Percentiles rank a stretch among this genome's conserved stretches.
Evolutionary conservation across 805 yeast species (phyloP).

Genomic region (Blastobotrys peoriensis): DNA sequence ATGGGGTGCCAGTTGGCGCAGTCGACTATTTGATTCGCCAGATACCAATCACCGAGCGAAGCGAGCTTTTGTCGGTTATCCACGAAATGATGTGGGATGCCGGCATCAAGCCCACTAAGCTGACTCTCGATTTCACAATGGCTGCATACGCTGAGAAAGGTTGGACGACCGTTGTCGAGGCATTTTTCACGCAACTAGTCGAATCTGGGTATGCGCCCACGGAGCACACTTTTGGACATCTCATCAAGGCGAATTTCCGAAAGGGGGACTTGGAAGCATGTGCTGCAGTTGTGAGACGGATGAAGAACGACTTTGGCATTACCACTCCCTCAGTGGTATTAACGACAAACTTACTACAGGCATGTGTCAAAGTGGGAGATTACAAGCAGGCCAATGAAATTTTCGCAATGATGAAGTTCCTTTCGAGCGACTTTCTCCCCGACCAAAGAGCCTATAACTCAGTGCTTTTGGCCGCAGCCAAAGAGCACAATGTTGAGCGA

Average conservation of each 20-base stretch:
- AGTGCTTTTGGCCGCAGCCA: slow-evolving; percentile 60
- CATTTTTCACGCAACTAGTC: slow-evolving; percentile 20
- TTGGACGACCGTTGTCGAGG: slow-evolving; percentile 18
- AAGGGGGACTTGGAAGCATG: slow-evolving; percentile 24
- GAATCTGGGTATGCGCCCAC: slow-evolving; percentile 21
- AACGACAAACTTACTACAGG: slow-evolving; percentile 53
- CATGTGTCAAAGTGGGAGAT: slow-evolving; percentile 47
- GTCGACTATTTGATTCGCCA: slow-evolving; percentile 19
- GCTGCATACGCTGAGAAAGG: slow-evolving; percentile 30
- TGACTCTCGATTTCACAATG: slow-evolving; percentile 24
- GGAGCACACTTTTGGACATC: slow-evolving; percentile 27
- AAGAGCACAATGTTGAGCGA: slow-evolving; percentile 58
- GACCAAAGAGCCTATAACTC: slow-evolving; percentile 62
- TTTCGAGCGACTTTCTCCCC: slow-evolving; percentile 62
- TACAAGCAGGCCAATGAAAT: slow-evolving; percentile 60
- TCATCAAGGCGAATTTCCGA: slow-evolving; percentile 26
- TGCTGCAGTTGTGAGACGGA: slow-evolving; percentile 12
- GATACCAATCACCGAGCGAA: slow-evolving; percentile 26
- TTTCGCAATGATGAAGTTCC: slow-evolving; percentile 81
- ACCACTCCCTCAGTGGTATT: slow-evolving; percentile 23
- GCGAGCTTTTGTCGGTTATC: slow-evolving; percentile 15
- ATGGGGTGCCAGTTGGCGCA: slow-evolving; percentile 19
- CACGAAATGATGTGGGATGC: slow-evolving; percentile 23
- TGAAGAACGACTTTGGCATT: slow-evolving; percentile 12
- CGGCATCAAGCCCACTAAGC: slow-evolving; percentile 11